Percentiles rank a stretch among this genome's conserved stretches.
These are phyloP conservation scores for Crotalaria pallida DNA, from an alignment of 306 rosid genomes.

Conservation along the genomic window DNA sequence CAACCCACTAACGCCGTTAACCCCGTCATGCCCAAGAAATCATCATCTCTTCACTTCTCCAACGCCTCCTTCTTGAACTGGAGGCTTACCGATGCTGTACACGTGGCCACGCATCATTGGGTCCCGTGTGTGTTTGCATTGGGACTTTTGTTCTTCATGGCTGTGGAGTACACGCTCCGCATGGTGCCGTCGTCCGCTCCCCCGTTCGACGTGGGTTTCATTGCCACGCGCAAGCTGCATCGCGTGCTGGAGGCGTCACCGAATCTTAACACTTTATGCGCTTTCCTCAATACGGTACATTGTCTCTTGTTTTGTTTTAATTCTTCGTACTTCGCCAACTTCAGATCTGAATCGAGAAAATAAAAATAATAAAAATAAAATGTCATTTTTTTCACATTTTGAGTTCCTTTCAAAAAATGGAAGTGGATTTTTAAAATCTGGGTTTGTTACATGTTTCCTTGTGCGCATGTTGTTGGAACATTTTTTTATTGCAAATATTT, in stretches of 20 bases:
- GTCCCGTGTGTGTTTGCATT: slow-evolving; percentile 61
- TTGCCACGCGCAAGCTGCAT: slow-evolving; percentile 59
- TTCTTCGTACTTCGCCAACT: background rate
- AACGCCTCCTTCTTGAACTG: slow-evolving; percentile 60
- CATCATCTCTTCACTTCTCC: background rate
- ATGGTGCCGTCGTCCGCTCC: slow-evolving; percentile 82
- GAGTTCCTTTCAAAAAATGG: background rate
- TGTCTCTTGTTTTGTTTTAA: too few species aligned
- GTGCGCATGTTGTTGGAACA: too few species aligned
- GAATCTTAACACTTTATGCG: slow-evolving; percentile 56
- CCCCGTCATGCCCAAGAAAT: slow-evolving; percentile 13
- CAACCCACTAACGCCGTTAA: slow-evolving; percentile 10
- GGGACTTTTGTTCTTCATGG: slow-evolving; percentile 81
- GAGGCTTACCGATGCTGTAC: slow-evolving; percentile 46
- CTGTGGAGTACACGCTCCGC: slow-evolving; percentile 87
- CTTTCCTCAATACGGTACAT: slow-evolving; percentile 71
- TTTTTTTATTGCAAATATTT: too few species aligned
- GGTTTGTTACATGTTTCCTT: too few species aligned
- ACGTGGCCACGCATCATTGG: slow-evolving; percentile 79
- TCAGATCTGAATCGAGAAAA: background rate
- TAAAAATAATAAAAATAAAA: too few species aligned
- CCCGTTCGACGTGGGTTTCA: slow-evolving; percentile 82
- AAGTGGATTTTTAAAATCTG: background rate
- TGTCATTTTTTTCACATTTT: background rate
- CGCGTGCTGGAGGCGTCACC: slow-evolving; percentile 60